phyloP scores from a whole-genome alignment of 768 basidiomycete species.

The Pleurotus pulmonarius region DNA sequence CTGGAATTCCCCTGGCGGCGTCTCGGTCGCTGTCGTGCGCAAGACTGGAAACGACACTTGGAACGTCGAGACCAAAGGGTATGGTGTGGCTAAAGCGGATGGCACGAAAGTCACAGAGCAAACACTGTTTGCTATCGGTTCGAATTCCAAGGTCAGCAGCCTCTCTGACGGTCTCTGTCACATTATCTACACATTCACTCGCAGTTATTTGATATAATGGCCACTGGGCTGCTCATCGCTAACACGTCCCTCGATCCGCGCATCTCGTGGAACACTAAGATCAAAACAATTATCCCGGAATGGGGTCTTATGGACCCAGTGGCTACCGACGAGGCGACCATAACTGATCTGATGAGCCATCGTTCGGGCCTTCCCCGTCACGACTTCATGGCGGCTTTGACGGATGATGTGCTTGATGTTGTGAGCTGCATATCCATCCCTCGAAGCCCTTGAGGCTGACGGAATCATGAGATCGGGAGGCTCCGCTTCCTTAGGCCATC shows the following conservation, averaged over 20 bases:
- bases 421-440: background rate
- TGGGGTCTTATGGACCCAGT: conserved; percentile 21
- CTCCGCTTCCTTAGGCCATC: conserved; percentile 19
- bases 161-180: too few relatives aligned
- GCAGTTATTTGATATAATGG: conserved; percentile 20
- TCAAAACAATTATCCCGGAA: conserved; percentile 20
- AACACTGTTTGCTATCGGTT: conserved; percentile 17
- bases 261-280: conserved; percentile 19
- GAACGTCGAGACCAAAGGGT: conserved; percentile 17
- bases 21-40: conserved; percentile 15
- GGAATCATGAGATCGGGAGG: conserved; percentile 10
- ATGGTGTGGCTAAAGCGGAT: conserved; percentile 15
- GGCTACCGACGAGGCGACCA: conserved; percentile 14
- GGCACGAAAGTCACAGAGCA: conserved; percentile 14
- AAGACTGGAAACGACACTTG: conserved; percentile 14
- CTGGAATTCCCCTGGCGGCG: conserved; percentile 17
- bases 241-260: conserved; percentile 19
- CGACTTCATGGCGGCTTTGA: conserved; percentile 2
- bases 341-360: conserved; percentile 24
- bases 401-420: background rate
- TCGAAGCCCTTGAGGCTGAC: background rate
- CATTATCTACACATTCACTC: background rate
- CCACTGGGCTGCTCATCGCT: conserved; percentile 22
- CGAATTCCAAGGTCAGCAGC: conserved; percentile 18
- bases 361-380: conserved; percentile 23